phyloP scores from a whole-genome alignment of 2,329 filamentous ascomycete species.

The Alternaria brassicae region DNA sequence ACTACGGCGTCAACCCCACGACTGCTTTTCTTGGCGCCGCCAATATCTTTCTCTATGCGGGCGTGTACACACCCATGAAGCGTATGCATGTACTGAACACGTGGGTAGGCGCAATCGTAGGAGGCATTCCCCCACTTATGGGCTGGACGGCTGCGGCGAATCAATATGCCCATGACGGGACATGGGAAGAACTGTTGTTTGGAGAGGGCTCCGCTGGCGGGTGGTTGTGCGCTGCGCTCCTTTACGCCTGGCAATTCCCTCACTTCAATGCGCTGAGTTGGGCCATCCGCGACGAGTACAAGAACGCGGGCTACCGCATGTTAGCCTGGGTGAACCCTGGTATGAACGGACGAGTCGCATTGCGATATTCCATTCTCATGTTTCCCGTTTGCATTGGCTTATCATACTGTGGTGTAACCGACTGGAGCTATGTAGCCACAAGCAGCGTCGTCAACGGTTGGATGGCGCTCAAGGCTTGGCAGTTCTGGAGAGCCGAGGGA shows the following conservation, averaged over 20 bases:
- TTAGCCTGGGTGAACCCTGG: slow-evolving; percentile 86
- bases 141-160: slow-evolving; percentile 96
- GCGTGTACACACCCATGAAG: slow-evolving; percentile 91
- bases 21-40: slow-evolving; percentile 82
- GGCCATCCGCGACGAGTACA: slow-evolving; percentile 89
- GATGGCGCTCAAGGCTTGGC: slow-evolving; percentile 79
- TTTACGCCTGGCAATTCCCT: slow-evolving; percentile 97
- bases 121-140: slow-evolving; percentile 94
- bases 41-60: slow-evolving; percentile 91
- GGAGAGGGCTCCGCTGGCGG: slow-evolving; percentile 75
- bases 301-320: slow-evolving; percentile 71
- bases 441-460: slow-evolving; percentile 85
- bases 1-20: slow-evolving; percentile 92
- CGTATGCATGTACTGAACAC: slow-evolving; percentile 86
- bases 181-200: slow-evolving; percentile 79
- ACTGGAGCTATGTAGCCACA: slow-evolving; percentile 82
- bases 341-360: slow-evolving; percentile 82
- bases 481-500: slow-evolving; percentile 81
- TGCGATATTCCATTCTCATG: slow-evolving; percentile 85
- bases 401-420: slow-evolving; percentile 80
- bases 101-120: slow-evolving; percentile 92
- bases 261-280: slow-evolving; percentile 97
- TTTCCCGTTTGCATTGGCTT: slow-evolving; percentile 84
- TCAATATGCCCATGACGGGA: slow-evolving; percentile 70
- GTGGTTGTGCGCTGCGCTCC: slow-evolving; percentile 82